Conservation (phyloP, 2,329 filamentous ascomycete species). For the Microcyclospora tardicrescens region DNA sequence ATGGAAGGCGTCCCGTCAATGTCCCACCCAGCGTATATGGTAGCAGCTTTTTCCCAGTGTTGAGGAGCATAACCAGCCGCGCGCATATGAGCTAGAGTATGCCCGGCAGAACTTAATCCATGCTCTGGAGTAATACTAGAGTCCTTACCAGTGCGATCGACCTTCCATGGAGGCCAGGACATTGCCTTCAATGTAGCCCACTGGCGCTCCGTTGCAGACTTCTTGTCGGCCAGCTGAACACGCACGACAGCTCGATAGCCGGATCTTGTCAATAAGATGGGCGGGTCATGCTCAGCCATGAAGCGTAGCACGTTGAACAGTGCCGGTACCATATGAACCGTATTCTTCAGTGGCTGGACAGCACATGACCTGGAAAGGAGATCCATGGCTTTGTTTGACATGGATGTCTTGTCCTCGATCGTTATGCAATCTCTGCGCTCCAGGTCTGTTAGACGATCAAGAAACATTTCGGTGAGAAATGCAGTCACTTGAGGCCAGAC, state of each 20-base stretch:
- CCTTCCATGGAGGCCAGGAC: constrained; percentile 55
- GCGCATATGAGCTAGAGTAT: constrained; percentile 42
- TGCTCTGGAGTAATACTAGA: constrained; percentile 43
- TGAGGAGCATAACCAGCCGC: constrained; percentile 44
- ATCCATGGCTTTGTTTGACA: constrained; percentile 19
- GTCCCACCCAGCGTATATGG: constrained; percentile 49
- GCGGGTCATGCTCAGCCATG: constrained; percentile 43
- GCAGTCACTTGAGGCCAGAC: constrained; percentile 35
- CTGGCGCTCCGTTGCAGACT: constrained; percentile 41
- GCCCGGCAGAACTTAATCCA: constrained; percentile 44
- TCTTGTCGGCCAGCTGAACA: constrained; percentile 45
- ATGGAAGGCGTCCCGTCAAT: constrained; percentile 50
- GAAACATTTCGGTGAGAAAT: constrained; percentile 10
- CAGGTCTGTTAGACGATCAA: constrained; percentile 4
- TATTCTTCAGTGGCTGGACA: constrained; percentile 37
- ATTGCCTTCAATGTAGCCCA: constrained; percentile 47
- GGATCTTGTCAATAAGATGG: constrained; percentile 41
- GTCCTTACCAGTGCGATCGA: constrained; percentile 48
- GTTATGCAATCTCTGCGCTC: neutral
- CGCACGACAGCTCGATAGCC: constrained; percentile 45
- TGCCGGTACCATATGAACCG: constrained; percentile 40
- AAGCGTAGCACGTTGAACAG: constrained; percentile 44
- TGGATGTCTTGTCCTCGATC: neutral
- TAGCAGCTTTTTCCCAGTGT: constrained; percentile 41
- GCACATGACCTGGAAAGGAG: constrained; percentile 26